Evolutionary conservation across 2,329 filamentous ascomycete genomes (phyloP).

Genomic region (Nothopassalora personata): DNA sequence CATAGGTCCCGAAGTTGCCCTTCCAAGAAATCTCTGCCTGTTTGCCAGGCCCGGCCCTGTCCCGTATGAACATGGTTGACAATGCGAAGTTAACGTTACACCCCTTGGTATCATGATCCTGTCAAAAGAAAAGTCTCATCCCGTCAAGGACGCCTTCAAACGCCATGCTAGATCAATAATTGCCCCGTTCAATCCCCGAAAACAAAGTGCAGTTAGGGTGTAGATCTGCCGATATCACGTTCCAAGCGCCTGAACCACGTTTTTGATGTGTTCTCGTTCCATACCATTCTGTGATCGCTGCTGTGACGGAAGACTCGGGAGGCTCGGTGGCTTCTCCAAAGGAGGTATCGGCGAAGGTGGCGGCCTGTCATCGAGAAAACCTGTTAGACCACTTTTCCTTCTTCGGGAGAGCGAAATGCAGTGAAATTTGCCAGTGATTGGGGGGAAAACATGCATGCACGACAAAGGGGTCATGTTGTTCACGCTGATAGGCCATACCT

Average conservation of each 20-base stretch:
- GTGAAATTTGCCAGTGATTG: not conserved
- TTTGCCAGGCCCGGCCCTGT: not conserved
- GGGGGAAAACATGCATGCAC: not conserved
- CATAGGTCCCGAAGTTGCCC: not conserved
- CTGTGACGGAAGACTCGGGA: not conserved
- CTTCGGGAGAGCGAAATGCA: not conserved
- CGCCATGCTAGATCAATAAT: not conserved
- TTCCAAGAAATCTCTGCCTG: not conserved
- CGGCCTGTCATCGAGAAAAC: not conserved
- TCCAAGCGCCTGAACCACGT: slow-evolving; percentile 11
- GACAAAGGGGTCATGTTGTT: not conserved
- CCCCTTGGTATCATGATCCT: slow-evolving; percentile 3
- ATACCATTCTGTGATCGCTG: slow-evolving; percentile 9
- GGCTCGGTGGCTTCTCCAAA: not conserved
- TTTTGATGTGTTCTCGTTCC: slow-evolving; percentile 12
- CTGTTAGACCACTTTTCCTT: not conserved
- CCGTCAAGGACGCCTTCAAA: not conserved
- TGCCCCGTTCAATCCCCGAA: not conserved
- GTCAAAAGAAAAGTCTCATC: not conserved
- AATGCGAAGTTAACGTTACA: not conserved
- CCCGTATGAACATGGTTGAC: not conserved
- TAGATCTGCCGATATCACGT: slow-evolving; percentile 2
- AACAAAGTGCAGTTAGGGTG: not conserved
- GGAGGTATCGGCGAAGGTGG: not conserved
- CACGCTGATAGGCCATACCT: slow-evolving; percentile 11